Base-by-base conservation (phyloP, 495 filamentous ascomycete genomes). In the Cercophora newfieldiana region DNA sequence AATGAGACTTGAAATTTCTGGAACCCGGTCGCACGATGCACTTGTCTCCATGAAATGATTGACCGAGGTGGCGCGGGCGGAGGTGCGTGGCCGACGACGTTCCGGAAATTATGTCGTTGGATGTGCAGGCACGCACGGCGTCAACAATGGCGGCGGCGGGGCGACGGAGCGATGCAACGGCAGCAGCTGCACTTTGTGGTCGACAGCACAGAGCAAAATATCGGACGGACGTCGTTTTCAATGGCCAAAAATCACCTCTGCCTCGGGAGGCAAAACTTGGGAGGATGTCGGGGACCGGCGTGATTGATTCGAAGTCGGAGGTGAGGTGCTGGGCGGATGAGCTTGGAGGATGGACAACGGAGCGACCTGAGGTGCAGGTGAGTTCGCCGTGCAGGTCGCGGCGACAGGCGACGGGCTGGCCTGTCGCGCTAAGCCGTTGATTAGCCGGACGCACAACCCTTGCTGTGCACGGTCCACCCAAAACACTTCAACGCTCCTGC, bases 351-450 rank as follows among this genome's bases (percentile, higher is more conserved):
- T 50, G 51, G 61, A 30, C 18, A 49, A 37, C 48, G 59, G 44
- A 53, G 26, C 47, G 49, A 54, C 16, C 49, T 33, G 29, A 63
- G 58, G 48, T 64, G 66, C 54, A 68, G 65, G 66, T 65, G 53
- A 55, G 44, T 50, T 18, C 49, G 31, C 58, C 55, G 67, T 62
- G 59, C 47, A 33, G 62, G 49, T 65, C 62, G 58, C 67, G 55
- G 63, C 50, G 56, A 62, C 47, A 44, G 59, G 22, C 44, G 37
- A 49, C 19, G 50, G 49, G 48, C 51, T 63, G 61, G 29, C 49
- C 58, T 24, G 61, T 71, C 72, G 72, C 72, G 72, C 72, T 72
- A 70, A 62, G 56, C 65, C 70, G 69, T 63, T 72, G 67, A 74
- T 72, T 74, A 72, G 63, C 72, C 70, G 69, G 61, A 16, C 48